phyloP scores from a whole-genome alignment of 2,329 filamentous ascomycete species.

The Pleoardoris graminearum region DNA sequence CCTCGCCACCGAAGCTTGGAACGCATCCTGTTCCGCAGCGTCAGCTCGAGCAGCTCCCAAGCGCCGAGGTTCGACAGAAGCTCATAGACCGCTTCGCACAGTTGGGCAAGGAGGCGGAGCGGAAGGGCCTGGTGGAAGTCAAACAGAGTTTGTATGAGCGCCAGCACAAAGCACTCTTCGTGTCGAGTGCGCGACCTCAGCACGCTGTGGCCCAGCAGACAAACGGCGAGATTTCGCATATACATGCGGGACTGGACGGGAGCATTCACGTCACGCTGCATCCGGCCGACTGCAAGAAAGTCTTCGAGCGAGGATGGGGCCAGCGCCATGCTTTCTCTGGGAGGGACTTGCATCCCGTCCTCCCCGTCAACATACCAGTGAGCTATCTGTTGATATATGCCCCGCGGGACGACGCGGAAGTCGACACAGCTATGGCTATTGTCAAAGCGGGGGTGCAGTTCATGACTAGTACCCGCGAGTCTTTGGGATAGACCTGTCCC shows the following conservation, averaged over 20 bases:
- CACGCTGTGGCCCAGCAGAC: conserved; percentile 21
- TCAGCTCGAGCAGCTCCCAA: conserved; percentile 24
- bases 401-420: conserved; percentile 26
- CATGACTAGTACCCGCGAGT: conserved; percentile 19
- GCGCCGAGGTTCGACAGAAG: conserved; percentile 14
- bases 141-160: conserved; percentile 20
- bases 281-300: conserved; percentile 20
- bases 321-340: conserved; percentile 21
- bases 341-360: conserved; percentile 4
- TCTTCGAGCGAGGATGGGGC: conserved; percentile 23
- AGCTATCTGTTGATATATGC: conserved; percentile 27
- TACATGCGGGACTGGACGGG: conserved; percentile 23
- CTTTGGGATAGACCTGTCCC: conserved; percentile 16
- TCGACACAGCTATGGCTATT: conserved; percentile 19
- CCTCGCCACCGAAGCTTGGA: conserved; percentile 19
- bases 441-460: conserved; percentile 21
- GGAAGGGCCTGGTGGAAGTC: conserved; percentile 19
- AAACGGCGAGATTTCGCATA: conserved; percentile 22
- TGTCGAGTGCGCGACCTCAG: conserved; percentile 14
- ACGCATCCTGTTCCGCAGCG: conserved; percentile 24
- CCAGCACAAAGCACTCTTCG: conserved; percentile 22
- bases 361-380: conserved; percentile 19
- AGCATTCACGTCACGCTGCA: conserved; percentile 24
- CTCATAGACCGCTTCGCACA: conserved; percentile 15
- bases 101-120: conserved; percentile 14